phyloP scores from a whole-genome alignment of 2,329 filamentous ascomycete genomes.

The Fusarium fujikuroi region DNA sequence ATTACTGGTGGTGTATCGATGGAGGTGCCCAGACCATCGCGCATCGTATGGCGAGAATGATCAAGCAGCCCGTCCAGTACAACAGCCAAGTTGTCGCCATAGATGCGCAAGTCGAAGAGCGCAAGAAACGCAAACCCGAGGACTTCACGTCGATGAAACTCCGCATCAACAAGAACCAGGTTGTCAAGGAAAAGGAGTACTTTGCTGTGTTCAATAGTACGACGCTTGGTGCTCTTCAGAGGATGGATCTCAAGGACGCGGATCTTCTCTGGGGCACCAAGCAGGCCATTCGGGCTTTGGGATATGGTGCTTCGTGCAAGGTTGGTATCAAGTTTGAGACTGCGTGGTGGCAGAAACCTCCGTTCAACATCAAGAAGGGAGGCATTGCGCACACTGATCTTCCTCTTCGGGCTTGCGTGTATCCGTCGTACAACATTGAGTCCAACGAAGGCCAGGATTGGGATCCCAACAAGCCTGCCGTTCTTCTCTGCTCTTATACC shows the following conservation, averaged over 20 bases:
- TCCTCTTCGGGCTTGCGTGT: slow-evolving; percentile 47
- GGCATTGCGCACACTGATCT: slow-evolving; percentile 42
- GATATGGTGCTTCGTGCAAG: slow-evolving; percentile 46
- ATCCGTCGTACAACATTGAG: slow-evolving; percentile 46
- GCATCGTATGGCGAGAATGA: slow-evolving; percentile 12
- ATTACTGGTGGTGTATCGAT: slow-evolving; percentile 38
- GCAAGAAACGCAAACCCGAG: neutral
- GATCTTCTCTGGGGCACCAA: slow-evolving; percentile 45
- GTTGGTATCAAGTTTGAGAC: slow-evolving; percentile 50
- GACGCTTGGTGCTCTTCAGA: slow-evolving; percentile 21
- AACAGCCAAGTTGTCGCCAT: slow-evolving; percentile 29
- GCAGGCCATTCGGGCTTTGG: slow-evolving; percentile 46
- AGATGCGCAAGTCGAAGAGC: neutral
- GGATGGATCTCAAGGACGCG: slow-evolving; percentile 40
- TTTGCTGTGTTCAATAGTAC: slow-evolving; percentile 38
- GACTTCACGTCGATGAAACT: slow-evolving; percentile 13
- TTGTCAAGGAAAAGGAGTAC: slow-evolving; percentile 15
- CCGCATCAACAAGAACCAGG: neutral
- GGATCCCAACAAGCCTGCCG: slow-evolving; percentile 9
- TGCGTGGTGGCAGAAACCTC: slow-evolving; percentile 39
- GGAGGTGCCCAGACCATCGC: slow-evolving; percentile 30
- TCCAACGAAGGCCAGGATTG: neutral
- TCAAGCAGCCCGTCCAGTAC: slow-evolving; percentile 7
- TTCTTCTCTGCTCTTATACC: slow-evolving; percentile 37
- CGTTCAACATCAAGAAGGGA: slow-evolving; percentile 13